phyloP scores from a whole-genome alignment of 176 grass and related monocot genomes.

The Guadua angustifolia region DNA sequence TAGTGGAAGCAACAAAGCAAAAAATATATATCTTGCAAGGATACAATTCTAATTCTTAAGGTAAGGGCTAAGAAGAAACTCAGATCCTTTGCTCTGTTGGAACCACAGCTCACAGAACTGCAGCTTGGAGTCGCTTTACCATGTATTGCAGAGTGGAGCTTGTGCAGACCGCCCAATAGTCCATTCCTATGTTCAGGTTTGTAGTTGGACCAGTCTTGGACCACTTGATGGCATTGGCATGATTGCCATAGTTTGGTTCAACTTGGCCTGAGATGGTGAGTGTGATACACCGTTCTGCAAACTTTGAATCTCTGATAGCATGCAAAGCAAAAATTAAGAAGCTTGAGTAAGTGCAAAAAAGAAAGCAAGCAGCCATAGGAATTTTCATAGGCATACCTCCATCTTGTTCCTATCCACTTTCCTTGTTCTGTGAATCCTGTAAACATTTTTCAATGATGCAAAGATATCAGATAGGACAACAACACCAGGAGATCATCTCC shows the following conservation, averaged over 20 bases:
- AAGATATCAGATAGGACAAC: conserved; percentile 30
- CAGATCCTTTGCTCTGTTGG: conserved; percentile 80
- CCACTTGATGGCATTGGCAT: conserved; percentile 68
- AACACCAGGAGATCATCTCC: background rate
- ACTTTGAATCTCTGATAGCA: conserved; percentile 54
- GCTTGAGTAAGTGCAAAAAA: conserved; percentile 41
- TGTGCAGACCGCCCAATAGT: conserved; percentile 73
- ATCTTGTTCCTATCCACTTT: conserved; percentile 69
- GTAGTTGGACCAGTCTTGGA: conserved; percentile 62
- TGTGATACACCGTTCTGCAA: conserved; percentile 67
- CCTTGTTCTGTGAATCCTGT: conserved; percentile 68
- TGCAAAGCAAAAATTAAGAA: conserved; percentile 39
- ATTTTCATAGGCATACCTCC: conserved; percentile 59
- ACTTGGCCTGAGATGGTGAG: conserved; percentile 56
- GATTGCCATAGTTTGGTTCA: conserved; percentile 56
- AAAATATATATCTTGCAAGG: conserved; percentile 12
- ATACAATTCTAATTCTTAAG: conserved; percentile 13
- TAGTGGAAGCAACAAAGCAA: too few species aligned
- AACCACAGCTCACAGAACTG: too few species aligned
- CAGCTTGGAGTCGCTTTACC: conserved; percentile 57
- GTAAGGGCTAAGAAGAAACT: conserved; percentile 50
- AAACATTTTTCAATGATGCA: conserved; percentile 33
- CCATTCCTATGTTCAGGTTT: conserved; percentile 93
- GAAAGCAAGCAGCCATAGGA: background rate
- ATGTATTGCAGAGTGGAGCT: conserved; percentile 52